Conservation (phyloP, 805 yeast species). For the Metschnikowia aberdeeniae region DNA sequence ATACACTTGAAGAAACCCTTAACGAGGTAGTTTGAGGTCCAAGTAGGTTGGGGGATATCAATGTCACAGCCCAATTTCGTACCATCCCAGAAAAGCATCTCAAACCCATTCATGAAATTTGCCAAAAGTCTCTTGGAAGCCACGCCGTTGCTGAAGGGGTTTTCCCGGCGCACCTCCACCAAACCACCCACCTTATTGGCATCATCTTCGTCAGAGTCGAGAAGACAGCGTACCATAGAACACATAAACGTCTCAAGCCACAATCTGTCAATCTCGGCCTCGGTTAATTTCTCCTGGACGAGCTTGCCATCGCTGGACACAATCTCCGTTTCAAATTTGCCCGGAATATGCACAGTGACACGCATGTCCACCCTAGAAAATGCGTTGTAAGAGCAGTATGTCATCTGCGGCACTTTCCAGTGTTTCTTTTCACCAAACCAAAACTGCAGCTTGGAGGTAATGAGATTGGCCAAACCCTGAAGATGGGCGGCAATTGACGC, state of each 20-base stretch:
- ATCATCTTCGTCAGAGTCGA: slow-evolving; percentile 70
- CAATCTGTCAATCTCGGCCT: slow-evolving; percentile 50
- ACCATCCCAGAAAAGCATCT: slow-evolving; percentile 62
- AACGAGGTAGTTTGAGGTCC: slow-evolving; percentile 63
- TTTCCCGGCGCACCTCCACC: slow-evolving; percentile 79
- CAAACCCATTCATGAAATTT: slow-evolving; percentile 61
- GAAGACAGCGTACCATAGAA: slow-evolving; percentile 69
- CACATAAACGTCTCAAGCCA: slow-evolving; percentile 57
- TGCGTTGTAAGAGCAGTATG: slow-evolving; percentile 60
- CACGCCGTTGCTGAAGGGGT: slow-evolving; percentile 58
- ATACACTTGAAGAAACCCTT: slow-evolving; percentile 68
- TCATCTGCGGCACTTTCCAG: slow-evolving; percentile 68
- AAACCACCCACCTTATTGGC: slow-evolving; percentile 48
- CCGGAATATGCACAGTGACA: slow-evolving; percentile 72
- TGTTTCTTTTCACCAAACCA: slow-evolving; percentile 78
- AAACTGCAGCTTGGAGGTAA: slow-evolving; percentile 54
- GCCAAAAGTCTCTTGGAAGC: slow-evolving; percentile 39
- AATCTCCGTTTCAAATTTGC: slow-evolving; percentile 56
- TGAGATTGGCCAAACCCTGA: slow-evolving; percentile 61
- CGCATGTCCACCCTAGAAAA: slow-evolving; percentile 64
- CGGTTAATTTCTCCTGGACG: slow-evolving; percentile 44
- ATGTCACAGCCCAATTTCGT: slow-evolving; percentile 60
- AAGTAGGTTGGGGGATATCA: slow-evolving; percentile 65
- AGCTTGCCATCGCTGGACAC: slow-evolving; percentile 51
- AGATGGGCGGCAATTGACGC: slow-evolving; percentile 76